These are phyloP conservation scores for Syzygium aromaticum DNA, from an alignment of 345 rosid species.

Conservation along the genomic window DNA sequence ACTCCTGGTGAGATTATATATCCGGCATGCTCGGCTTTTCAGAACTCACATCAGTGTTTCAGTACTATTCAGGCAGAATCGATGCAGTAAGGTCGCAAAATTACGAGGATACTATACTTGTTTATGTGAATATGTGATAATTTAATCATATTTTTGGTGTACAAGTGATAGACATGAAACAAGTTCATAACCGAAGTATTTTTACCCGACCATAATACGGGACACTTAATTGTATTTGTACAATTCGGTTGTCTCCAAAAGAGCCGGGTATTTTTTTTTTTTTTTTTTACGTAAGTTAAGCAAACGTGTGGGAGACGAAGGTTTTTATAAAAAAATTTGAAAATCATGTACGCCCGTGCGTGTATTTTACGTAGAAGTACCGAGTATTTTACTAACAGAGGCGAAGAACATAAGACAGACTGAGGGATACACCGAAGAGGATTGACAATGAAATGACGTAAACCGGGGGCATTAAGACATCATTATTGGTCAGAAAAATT, in stretches of 20 bases:
- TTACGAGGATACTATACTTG: background rate
- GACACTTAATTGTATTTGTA: no score
- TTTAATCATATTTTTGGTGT: background rate
- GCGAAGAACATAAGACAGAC: background rate
- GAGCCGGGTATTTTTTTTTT: no score
- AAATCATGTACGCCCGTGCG: background rate
- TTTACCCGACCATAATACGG: background rate
- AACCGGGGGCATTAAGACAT: background rate
- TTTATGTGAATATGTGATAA: background rate
- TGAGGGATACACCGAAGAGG: background rate
- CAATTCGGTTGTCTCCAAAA: no score
- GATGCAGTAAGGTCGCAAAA: background rate
- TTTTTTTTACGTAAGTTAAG: no score
- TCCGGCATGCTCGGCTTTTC: background rate
- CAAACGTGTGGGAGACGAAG: no score
- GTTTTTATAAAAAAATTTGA: no score
- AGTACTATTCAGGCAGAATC: background rate
- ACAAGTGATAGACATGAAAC: background rate
- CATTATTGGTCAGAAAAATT: background rate
- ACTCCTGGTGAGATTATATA: background rate
- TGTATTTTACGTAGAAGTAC: background rate
- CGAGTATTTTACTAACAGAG: background rate
- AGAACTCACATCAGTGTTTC: background rate
- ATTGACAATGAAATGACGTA: background rate
- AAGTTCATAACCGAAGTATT: background rate